phyloP scores from a whole-genome alignment of 2,329 filamentous ascomycete genomes.

The Cytospora mali region DNA sequence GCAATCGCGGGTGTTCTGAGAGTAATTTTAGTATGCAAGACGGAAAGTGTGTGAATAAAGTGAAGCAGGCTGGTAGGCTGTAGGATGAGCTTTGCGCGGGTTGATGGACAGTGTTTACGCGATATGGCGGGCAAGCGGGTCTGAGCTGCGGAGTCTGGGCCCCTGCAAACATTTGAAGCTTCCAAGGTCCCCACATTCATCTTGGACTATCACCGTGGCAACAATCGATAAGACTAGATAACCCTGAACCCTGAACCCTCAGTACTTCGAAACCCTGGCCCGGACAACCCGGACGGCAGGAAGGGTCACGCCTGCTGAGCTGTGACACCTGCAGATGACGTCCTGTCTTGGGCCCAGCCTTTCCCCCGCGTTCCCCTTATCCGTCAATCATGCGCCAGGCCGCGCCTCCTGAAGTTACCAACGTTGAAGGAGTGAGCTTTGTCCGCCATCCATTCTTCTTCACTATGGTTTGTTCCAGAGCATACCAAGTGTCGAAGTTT shows the following conservation, averaged over 20 bases:
- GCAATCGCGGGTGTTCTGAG: constrained; percentile 9
- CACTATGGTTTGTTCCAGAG: constrained; percentile 8
- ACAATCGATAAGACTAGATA: constrained; percentile 21
- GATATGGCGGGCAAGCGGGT: constrained; percentile 14
- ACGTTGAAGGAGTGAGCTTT: constrained; percentile 1
- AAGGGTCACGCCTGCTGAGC: constrained; percentile 8
- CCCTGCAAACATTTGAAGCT: neutral
- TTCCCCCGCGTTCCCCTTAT: constrained; percentile 13
- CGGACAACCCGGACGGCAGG: neutral
- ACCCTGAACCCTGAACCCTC: neutral
- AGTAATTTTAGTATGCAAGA: neutral
- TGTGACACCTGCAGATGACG: constrained; percentile 28
- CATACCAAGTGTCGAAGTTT: neutral
- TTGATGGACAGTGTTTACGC: constrained; percentile 14
- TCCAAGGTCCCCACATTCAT: neutral
- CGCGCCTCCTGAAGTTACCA: constrained; percentile 13
- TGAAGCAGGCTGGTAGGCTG: neutral
- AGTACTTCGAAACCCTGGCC: neutral
- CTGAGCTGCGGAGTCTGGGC: neutral
- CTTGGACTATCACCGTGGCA: constrained; percentile 1
- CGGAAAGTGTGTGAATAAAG: neutral
- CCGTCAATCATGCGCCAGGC: constrained; percentile 24
- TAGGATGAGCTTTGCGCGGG: constrained; percentile 15
- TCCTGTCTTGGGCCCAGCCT: neutral
- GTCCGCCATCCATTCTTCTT: neutral